Evolutionary conservation across 306 rosid genomes (phyloP).

Genomic region (Lathyrus sativus): DNA sequence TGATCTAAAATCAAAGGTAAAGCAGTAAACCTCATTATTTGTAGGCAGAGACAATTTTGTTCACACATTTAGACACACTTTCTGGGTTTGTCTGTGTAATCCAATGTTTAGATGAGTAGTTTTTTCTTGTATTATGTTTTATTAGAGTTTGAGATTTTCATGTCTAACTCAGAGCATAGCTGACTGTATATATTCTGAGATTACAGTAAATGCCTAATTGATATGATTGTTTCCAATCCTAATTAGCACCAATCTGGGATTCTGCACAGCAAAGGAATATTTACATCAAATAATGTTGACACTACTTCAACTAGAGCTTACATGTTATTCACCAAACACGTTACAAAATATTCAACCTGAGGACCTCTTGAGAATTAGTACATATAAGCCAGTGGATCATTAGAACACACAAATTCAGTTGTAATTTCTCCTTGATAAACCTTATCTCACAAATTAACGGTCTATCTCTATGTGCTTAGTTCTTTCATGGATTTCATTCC

Average conservation of each 20-base stretch:
- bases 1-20: conserved; percentile 72
- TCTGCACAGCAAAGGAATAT: neutral
- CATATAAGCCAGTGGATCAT: neutral
- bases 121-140: neutral
- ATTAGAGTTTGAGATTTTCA: neutral
- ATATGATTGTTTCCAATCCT: neutral
- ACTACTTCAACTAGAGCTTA: neutral
- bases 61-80: neutral
- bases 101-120: neutral
- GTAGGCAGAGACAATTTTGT: neutral
- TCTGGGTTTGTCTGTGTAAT: conserved; percentile 1
- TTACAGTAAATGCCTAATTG: neutral
- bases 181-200: neutral
- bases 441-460: neutral
- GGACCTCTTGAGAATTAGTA: neutral
- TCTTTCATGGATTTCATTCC: no score
- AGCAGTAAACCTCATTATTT: neutral
- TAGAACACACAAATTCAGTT: neutral
- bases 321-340: neutral
- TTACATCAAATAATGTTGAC: neutral
- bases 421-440: neutral
- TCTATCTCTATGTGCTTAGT: neutral
- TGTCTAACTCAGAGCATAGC: neutral
- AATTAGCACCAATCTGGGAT: neutral
- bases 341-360: neutral